These are phyloP conservation scores for Neocucurbitaria cava DNA, from an alignment of 2,329 filamentous ascomycete species.

Conservation along the genomic window DNA sequence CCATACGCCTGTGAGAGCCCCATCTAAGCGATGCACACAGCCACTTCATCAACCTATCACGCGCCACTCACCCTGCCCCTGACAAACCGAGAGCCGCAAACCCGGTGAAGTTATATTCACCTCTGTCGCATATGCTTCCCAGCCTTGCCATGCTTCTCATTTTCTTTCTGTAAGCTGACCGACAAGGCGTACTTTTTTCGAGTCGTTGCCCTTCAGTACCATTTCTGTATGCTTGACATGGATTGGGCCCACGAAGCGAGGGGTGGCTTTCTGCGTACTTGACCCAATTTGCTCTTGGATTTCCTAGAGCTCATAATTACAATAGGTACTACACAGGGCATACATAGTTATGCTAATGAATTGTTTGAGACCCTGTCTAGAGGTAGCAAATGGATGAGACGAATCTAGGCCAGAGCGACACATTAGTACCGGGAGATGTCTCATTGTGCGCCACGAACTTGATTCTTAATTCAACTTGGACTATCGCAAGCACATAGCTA, in stretches of 20 bases:
- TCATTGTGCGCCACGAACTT: not conserved
- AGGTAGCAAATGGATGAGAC: too few species aligned
- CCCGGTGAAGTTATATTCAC: not conserved
- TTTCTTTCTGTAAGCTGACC: not conserved
- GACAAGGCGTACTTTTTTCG: not conserved
- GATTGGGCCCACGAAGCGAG: not conserved
- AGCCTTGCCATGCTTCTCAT: not conserved
- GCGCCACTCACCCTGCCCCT: not conserved
- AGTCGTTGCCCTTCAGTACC: not conserved
- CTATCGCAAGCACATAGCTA: not conserved
- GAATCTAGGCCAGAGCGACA: not conserved
- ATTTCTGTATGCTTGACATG: not conserved
- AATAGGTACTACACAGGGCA: not conserved
- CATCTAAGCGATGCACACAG: conserved; percentile 1
- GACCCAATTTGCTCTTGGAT: too few species aligned
- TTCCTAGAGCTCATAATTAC: too few species aligned
- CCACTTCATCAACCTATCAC: not conserved
- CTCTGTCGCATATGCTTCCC: not conserved
- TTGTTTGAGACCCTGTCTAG: too few species aligned
- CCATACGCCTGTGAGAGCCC: not conserved
- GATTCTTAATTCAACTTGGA: not conserved
- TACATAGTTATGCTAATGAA: not conserved
- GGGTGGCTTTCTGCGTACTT: too few species aligned
- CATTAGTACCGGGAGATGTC: not conserved
- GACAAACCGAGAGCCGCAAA: conserved; percentile 5